A percentile compares a stretch with the other conserved stretches of the same genome.
These are phyloP conservation scores for Roridomyces roridus DNA, from an alignment of 768 basidiomycete genomes.

Conservation along the genomic window DNA sequence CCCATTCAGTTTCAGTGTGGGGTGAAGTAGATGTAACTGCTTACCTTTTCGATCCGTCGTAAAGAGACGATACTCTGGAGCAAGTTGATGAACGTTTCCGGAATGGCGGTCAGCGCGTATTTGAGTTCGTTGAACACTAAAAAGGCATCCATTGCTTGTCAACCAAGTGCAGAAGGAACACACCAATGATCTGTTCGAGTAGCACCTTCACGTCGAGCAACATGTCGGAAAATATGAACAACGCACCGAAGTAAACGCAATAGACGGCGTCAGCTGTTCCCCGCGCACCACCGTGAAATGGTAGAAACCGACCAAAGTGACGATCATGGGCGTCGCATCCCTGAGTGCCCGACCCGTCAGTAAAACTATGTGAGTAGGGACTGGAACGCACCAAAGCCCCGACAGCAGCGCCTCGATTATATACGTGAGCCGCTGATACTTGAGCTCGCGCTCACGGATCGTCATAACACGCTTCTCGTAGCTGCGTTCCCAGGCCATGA, in stretches of 20 bases:
- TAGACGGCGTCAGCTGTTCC: slow-evolving; percentile 77
- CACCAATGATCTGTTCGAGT: too few relatives aligned
- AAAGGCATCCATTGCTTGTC: slow-evolving; percentile 26
- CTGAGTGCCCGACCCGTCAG: slow-evolving; percentile 37
- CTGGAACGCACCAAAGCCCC: slow-evolving; percentile 46
- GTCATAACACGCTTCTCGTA: slow-evolving; percentile 66
- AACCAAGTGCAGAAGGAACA: too few relatives aligned
- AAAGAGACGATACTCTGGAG: slow-evolving; percentile 88
- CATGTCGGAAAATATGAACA: slow-evolving; percentile 25
- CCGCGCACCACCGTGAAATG: slow-evolving; percentile 76
- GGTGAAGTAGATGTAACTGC: neutral
- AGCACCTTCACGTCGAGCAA: neutral
- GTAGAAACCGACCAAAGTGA: slow-evolving; percentile 68
- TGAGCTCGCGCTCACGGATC: slow-evolving; percentile 66
- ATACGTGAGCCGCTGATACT: slow-evolving; percentile 70
- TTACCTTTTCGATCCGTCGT: slow-evolving; percentile 77
- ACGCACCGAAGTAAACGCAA: slow-evolving; percentile 77
- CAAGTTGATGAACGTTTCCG: slow-evolving; percentile 89
- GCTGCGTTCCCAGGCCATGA: slow-evolving; percentile 77
- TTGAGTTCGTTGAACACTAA: slow-evolving; percentile 87
- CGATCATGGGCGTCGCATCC: slow-evolving; percentile 56
- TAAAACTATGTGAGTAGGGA: neutral
- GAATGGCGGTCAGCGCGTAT: slow-evolving; percentile 83
- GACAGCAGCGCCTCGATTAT: slow-evolving; percentile 51
- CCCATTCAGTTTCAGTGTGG: too few relatives aligned